These are phyloP conservation scores for Trichoderma cornu-damae DNA, from an alignment of 2,329 filamentous ascomycete genomes.

Conservation along the genomic window DNA sequence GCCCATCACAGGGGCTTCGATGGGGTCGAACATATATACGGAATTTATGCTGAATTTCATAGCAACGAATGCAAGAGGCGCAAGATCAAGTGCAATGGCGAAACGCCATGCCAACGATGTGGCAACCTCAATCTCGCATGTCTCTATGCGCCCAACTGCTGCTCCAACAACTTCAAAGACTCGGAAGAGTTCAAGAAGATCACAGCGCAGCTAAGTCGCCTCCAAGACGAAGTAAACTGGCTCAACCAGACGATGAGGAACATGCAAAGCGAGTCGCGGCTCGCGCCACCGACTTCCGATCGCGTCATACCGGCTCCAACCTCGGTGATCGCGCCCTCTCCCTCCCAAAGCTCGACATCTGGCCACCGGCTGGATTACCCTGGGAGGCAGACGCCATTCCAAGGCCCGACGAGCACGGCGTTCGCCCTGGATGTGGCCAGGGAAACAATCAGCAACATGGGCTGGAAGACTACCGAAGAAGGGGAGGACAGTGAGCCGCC, in stretches of 20 bases:
- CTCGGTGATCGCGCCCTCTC: constrained; percentile 37
- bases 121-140: constrained; percentile 63
- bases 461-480: constrained; percentile 63
- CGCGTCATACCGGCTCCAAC: constrained; percentile 33
- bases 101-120: constrained; percentile 62
- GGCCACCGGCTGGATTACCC: constrained; percentile 42
- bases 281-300: constrained; percentile 29
- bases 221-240: constrained; percentile 80
- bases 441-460: constrained; percentile 83
- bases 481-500: constrained; percentile 51
- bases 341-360: constrained; percentile 39
- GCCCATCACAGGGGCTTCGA: neutral
- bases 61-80: constrained; percentile 72
- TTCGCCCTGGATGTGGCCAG: constrained; percentile 86
- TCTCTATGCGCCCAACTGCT: constrained; percentile 62
- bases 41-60: neutral
- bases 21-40: too few relatives aligned
- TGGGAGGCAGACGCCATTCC: constrained; percentile 61
- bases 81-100: constrained; percentile 70
- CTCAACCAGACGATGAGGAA: constrained; percentile 68
- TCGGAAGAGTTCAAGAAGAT: constrained; percentile 86
- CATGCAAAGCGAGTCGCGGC: constrained; percentile 53
- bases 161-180: constrained; percentile 78
- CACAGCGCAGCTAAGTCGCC: constrained; percentile 63
- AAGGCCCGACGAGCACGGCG: constrained; percentile 77